Percentiles rank a stretch among this genome's conserved stretches.
Conservation (phyloP, 75 land plant genomes). For the Adiantum capillusveneris region DNA sequence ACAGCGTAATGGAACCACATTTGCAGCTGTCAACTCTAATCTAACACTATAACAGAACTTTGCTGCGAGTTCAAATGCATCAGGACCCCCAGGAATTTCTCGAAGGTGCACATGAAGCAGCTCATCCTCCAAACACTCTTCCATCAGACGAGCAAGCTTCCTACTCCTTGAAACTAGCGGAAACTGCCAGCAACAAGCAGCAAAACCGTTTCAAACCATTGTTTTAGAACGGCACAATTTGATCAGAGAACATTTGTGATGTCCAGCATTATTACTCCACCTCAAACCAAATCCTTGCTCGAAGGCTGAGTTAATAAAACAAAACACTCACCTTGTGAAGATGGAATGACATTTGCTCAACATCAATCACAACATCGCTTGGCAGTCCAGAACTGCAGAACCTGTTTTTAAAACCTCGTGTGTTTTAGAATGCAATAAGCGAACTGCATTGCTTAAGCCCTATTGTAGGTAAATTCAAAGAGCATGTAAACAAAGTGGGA, state of each 20-base stretch:
- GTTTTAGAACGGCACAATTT: background rate
- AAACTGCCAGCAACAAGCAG: slow-evolving; percentile 29
- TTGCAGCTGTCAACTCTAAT: slow-evolving; percentile 49
- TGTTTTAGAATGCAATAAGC: no score
- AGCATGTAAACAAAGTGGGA: no score
- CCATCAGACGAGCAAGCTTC: slow-evolving; percentile 18
- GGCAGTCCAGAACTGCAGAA: slow-evolving; percentile 94
- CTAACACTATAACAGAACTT: slow-evolving; percentile 71
- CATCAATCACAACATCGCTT: slow-evolving; percentile 82
- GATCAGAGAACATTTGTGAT: background rate
- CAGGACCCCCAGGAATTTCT: slow-evolving; percentile 70
- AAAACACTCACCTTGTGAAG: slow-evolving; percentile 71
- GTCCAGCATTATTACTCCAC: background rate
- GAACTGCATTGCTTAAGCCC: no score
- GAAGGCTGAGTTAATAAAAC: background rate
- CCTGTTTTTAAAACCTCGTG: no score
- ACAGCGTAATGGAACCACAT: slow-evolving; percentile 49
- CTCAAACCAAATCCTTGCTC: background rate
- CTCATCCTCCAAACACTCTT: slow-evolving; percentile 26
- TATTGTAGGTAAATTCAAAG: no score
- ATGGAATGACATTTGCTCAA: slow-evolving; percentile 92
- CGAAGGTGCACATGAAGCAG: no score
- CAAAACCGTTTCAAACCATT: background rate
- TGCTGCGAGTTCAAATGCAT: slow-evolving; percentile 48
- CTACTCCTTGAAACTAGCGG: slow-evolving; percentile 33